These are phyloP conservation scores for Nothophaeocryptopus gaeumannii DNA, from an alignment of 2,329 filamentous ascomycete species.

Conservation along the genomic window DNA sequence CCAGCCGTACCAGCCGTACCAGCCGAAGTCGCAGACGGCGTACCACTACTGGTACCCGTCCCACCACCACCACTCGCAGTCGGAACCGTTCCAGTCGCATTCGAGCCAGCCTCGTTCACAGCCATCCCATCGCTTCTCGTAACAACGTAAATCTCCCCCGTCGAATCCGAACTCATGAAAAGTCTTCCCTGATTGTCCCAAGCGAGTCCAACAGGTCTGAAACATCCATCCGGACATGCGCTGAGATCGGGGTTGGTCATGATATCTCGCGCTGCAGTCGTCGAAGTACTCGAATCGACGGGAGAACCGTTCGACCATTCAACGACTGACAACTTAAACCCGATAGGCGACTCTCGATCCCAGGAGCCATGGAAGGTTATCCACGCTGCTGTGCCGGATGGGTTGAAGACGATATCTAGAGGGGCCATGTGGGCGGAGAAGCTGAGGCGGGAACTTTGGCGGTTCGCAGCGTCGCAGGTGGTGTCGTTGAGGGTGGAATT, in stretches of 20 bases:
- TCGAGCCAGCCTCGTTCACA: constrained; percentile 18
- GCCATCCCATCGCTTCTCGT: constrained; percentile 18
- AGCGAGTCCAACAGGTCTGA: constrained; percentile 61
- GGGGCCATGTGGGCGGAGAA: constrained; percentile 68
- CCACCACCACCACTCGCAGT: neutral
- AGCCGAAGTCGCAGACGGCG: neutral
- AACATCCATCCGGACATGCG: constrained; percentile 57
- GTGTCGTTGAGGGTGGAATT: constrained; percentile 47
- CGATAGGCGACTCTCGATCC: constrained; percentile 48
- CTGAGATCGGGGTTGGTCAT: constrained; percentile 55
- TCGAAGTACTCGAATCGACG: constrained; percentile 45
- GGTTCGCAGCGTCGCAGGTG: constrained; percentile 38
- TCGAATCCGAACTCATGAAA: constrained; percentile 61
- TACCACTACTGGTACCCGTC: constrained; percentile 4
- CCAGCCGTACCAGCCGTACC: neutral
- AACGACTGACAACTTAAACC: constrained; percentile 52
- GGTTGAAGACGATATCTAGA: constrained; percentile 66
- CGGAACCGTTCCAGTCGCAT: constrained; percentile 23
- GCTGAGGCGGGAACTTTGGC: constrained; percentile 52
- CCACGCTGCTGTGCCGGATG: constrained; percentile 58
- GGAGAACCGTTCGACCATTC: constrained; percentile 49
- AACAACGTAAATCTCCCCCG: constrained; percentile 63
- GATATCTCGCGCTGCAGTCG: constrained; percentile 44
- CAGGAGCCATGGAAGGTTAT: constrained; percentile 72
- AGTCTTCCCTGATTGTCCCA: constrained; percentile 53